Evolutionary conservation across 2,329 filamentous ascomycete species (phyloP), one percentile per base, ranked within the genome.

Genomic region (Xylogone sp.): DNA sequence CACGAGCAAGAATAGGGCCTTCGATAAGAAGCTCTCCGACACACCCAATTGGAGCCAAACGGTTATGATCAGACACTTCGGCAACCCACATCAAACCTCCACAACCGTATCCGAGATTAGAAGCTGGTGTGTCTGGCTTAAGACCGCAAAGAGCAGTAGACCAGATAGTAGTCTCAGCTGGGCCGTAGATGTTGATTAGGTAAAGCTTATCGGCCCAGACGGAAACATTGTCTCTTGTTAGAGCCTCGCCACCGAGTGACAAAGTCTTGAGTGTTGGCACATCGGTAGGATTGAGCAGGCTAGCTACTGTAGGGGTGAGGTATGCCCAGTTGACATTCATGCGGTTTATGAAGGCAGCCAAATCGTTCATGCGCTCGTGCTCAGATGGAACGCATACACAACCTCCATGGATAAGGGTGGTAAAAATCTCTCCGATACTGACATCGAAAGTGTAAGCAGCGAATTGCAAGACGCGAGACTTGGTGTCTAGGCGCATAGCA

Each of bases 271-370:
- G 24, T 13, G 5, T 62, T 52, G 61, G 70, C 8, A 63, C 29
- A 50, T 54, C 29, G 12, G 63, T 65, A 63, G 70, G 72, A 4
- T 58, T 62, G 3, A 65, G 58, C 43, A 72, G 34, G 13, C 27
- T 46, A 7, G 53, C 54, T 16, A 62, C 31, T 8, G 61, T 53
- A 12, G 61, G 59, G 9, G 59, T 62, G 12, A 61, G 45, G 10
- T 50, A 46, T 1, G 48, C 48, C 52, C 49, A 56, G 34, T 60
- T 57, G 9, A 53, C 57, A 22, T 52, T 31, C 49, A 57, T 43
- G 3, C n/a, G 21, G 24, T 54, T 53, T 4, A 63, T 57, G 19
- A 45, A 18, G 2, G 45, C 54, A 2, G 42, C 45, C 2, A 63
- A 22, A 45, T 58, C 48, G 16, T 51, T 51, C 43, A 51, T 29